A percentile compares a stretch with the other conserved stretches of the same genome.
Conservation (phyloP, 768 basidiomycete species). For the Phlegmacium glaucopus region DNA sequence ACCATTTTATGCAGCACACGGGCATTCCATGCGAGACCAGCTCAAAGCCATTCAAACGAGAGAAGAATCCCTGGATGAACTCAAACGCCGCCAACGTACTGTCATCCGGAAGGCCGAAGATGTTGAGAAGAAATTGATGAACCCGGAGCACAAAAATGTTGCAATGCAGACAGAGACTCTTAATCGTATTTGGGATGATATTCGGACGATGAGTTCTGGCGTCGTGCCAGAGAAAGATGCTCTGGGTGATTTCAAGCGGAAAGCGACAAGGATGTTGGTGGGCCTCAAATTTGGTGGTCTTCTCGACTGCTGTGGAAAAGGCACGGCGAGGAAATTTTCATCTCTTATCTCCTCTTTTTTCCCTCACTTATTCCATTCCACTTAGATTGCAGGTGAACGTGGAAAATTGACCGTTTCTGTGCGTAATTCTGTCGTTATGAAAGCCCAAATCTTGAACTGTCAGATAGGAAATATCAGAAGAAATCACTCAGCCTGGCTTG, state of each 20-base stretch:
- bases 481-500: slow-evolving; percentile 77
- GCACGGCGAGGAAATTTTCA: slow-evolving; percentile 40
- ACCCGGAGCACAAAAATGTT: slow-evolving; percentile 83
- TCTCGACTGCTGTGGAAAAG: slow-evolving; percentile 81
- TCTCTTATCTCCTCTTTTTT: too few relatives aligned
- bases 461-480: slow-evolving; percentile 72
- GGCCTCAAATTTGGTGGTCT: slow-evolving; percentile 86
- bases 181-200: slow-evolving; percentile 71
- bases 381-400: slow-evolving; percentile 48
- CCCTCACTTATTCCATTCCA: background rate
- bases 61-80: slow-evolving; percentile 79
- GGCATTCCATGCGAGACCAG: slow-evolving; percentile 64
- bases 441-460: background rate
- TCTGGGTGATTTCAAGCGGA: slow-evolving; percentile 81
- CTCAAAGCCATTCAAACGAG: slow-evolving; percentile 82
- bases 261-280: slow-evolving; percentile 65
- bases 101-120: slow-evolving; percentile 71
- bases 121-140: slow-evolving; percentile 91
- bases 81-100: slow-evolving; percentile 65
- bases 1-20: slow-evolving; percentile 74
- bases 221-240: slow-evolving; percentile 81
- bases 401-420: slow-evolving; percentile 44
- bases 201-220: slow-evolving; percentile 72
- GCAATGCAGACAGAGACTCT: slow-evolving; percentile 68
- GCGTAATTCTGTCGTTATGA: background rate